Evolutionary conservation across 2,329 filamentous ascomycete species (phyloP), one percentile per base, ranked within the genome.

Genomic region (Exophiala xenobiotica): DNA sequence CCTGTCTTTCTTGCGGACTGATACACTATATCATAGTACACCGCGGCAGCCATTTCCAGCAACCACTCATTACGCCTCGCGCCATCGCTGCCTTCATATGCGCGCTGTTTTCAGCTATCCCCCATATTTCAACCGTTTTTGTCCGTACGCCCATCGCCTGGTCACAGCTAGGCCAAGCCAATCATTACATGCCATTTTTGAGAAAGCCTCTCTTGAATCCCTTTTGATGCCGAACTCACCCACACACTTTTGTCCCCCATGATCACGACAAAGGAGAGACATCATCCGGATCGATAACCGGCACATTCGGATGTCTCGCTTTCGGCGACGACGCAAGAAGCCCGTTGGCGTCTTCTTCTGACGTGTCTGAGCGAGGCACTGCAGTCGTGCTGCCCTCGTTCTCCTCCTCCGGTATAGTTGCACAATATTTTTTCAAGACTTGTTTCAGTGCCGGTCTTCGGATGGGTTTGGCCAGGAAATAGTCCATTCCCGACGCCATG

Each of bases 401-500:
- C 16, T 78, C 75, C 66, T 90, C 88, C 64, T 92, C 88, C 0
- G 79, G 81, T 23, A 93, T 95, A 0, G 90, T 90, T 3, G 87
- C 81, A 66, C 90, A 92, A 65, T 90, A 83, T 46, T 78, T 90
- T 64, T 86, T 88, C 9, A 95, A 75, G 0, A 95, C 89, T 63
- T 91, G 86, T 68, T 95, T 95, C 50, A 96, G 75, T 4, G 88
- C 88, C 1, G 88, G 88, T n/a, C 90, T 76, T 42, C 88, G 80
- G 58, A 96, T 95, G 0, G 81, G 82, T 67, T 85, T 85, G 33
- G 77, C 78, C 23, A 96, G 75, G 68, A 96, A 96, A 72, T 90
- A 90, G 64, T 96, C 82, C 90, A 96, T 96, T 49, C 91, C 91
- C 1, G 85, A 90, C 53, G 92, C 89, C 67, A 93, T 86, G 68